Percentiles rank a stretch among this genome's conserved stretches.
phyloP scores from a whole-genome alignment of 176 grass and related monocot species.

The Areca catechu region DNA sequence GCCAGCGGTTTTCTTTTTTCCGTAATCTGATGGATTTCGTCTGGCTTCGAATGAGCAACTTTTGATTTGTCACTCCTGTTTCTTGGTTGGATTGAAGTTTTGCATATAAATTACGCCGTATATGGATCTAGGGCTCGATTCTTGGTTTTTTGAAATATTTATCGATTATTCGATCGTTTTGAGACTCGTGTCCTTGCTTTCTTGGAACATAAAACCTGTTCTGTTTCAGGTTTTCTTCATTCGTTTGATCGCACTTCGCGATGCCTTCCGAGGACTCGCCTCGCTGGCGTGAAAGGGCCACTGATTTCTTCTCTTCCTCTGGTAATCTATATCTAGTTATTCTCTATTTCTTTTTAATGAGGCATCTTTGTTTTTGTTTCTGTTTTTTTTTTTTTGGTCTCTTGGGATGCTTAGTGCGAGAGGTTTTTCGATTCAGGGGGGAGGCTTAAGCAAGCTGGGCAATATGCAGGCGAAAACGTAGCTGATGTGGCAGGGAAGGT shows the following conservation, averaged over 20 bases:
- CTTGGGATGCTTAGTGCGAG: conserved; percentile 7
- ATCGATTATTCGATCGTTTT: no score
- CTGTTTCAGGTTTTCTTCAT: no score
- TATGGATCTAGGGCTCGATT: no score
- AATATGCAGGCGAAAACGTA: conserved; percentile 67
- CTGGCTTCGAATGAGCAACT: no score
- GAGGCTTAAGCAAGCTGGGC: conserved; percentile 75
- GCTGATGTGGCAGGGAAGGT: conserved; percentile 73
- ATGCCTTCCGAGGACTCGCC: conserved; percentile 67
- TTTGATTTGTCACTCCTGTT: no score
- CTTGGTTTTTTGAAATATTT: no score
- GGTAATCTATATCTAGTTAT: conserved; percentile 29
- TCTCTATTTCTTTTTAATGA: neutral
- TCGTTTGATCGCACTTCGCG: neutral
- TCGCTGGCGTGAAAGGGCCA: conserved; percentile 70
- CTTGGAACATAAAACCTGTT: no score
- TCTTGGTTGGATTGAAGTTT: no score
- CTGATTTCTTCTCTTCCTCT: conserved; percentile 78
- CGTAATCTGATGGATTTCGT: no score
- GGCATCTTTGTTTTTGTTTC: neutral
- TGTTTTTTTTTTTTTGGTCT: neutral
- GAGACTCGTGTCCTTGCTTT: no score
- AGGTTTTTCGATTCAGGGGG: conserved; percentile 35
- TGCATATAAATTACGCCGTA: no score
- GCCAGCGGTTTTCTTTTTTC: no score